Evolutionary conservation across 2,329 filamentous ascomycete species (phyloP).

Genomic region (Didymellaceae sp.): DNA sequence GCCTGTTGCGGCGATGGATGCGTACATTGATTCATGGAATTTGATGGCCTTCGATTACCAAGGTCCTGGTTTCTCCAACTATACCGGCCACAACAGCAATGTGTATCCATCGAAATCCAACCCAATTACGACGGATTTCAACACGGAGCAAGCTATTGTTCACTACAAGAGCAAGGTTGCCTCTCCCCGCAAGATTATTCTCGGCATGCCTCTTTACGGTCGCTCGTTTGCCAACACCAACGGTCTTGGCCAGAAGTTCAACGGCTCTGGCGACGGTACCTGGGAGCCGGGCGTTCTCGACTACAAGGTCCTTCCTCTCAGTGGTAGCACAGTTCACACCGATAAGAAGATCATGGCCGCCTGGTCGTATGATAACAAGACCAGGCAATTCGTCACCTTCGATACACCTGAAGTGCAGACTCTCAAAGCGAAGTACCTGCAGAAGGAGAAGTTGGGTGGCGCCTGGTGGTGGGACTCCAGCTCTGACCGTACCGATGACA

Average conservation of each 20-base stretch:
- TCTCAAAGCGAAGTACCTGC: slow-evolving; percentile 35
- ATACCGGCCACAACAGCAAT: slow-evolving; percentile 59
- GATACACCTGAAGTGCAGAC: slow-evolving; percentile 34
- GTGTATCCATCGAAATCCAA: slow-evolving; percentile 29
- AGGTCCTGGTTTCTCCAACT: slow-evolving; percentile 75
- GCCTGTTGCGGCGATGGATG: slow-evolving; percentile 50
- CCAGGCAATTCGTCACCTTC: slow-evolving; percentile 31
- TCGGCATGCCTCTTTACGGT: slow-evolving; percentile 42
- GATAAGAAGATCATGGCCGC: slow-evolving; percentile 28
- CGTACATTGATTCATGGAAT: slow-evolving; percentile 56
- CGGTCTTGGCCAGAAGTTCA: slow-evolving; percentile 34
- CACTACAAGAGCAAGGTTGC: slow-evolving; percentile 34
- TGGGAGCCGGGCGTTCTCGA: slow-evolving; percentile 38
- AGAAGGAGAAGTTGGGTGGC: slow-evolving; percentile 34
- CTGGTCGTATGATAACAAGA: slow-evolving; percentile 32
- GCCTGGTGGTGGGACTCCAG: slow-evolving; percentile 43
- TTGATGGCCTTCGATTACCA: slow-evolving; percentile 72
- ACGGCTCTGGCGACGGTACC: slow-evolving; percentile 32
- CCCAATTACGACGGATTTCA: slow-evolving; percentile 36
- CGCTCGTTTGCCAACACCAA: slow-evolving; percentile 36
- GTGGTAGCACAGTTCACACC: slow-evolving; percentile 28
- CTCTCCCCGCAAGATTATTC: slow-evolving; percentile 29
- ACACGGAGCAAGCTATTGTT: slow-evolving; percentile 34
- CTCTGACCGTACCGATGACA: slow-evolving; percentile 27
- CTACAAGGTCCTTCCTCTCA: slow-evolving; percentile 36